phyloP scores from a whole-genome alignment of 768 basidiomycete species.

The Sporobolomyces roseus region DNA sequence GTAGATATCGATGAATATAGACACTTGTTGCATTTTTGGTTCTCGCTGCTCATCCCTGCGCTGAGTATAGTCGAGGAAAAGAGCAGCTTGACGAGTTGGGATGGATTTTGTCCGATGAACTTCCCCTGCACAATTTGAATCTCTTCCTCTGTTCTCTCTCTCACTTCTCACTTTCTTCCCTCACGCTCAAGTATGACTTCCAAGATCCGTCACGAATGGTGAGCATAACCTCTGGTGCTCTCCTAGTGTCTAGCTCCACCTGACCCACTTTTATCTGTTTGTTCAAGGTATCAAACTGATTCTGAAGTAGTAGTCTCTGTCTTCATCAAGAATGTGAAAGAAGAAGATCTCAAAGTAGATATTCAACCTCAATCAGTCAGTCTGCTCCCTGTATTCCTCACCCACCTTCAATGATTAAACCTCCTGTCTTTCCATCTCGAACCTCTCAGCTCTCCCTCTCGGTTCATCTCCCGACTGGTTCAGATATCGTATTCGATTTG shows the following conservation, averaged over 20 bases:
- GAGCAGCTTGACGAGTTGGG: no score
- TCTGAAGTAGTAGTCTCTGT: slow-evolving; percentile 41
- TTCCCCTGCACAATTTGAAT: no score
- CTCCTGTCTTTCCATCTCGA: not conserved
- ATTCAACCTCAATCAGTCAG: slow-evolving; percentile 33
- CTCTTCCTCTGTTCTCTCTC: not conserved
- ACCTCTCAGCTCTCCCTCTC: slow-evolving; percentile 38
- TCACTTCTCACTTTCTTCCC: not conserved
- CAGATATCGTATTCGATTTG: slow-evolving; percentile 49
- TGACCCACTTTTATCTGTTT: not conserved
- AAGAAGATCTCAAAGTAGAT: slow-evolving; percentile 40
- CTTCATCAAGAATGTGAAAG: slow-evolving; percentile 45
- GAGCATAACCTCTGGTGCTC: not conserved
- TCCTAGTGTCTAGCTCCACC: no score
- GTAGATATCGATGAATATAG: not conserved
- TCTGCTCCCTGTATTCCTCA: no score
- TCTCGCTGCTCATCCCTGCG: not conserved
- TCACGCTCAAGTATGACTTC: slow-evolving; percentile 2
- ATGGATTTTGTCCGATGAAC: no score
- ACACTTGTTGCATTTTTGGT: not conserved
- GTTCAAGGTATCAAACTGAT: slow-evolving; percentile 43
- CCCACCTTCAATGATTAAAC: not conserved
- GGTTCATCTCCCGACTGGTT: slow-evolving; percentile 40
- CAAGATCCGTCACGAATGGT: slow-evolving; percentile 43
- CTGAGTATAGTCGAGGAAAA: no score